These are phyloP conservation scores for Closterium sp. DNA, from an alignment of 139 green algal genomes.

Conservation along the genomic window DNA sequence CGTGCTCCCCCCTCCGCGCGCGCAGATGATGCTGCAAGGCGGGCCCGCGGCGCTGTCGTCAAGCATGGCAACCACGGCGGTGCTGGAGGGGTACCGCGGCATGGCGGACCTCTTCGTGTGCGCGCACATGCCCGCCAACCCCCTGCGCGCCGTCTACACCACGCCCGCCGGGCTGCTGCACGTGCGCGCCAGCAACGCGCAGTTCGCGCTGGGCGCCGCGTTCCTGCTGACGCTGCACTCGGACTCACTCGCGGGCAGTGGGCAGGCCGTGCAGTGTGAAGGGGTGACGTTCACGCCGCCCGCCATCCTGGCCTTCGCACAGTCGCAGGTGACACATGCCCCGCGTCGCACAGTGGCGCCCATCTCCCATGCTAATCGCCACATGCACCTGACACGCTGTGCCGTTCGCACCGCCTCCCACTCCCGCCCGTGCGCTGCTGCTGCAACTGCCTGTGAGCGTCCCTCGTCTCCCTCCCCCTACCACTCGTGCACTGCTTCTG, in stretches of 20 bases:
- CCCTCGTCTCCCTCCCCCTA: too few relatives aligned
- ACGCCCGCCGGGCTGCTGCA: slow-evolving; percentile 25
- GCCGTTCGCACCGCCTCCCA: too few relatives aligned
- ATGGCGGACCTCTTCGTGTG: slow-evolving; percentile 20
- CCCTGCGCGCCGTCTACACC: not conserved
- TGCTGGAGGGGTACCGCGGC: slow-evolving; percentile 12
- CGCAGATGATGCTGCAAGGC: not conserved
- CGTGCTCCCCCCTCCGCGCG: too few relatives aligned
- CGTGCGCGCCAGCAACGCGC: slow-evolving; percentile 27
- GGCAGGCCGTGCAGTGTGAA: not conserved
- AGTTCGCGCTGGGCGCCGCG: slow-evolving; percentile 8
- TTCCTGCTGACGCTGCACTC: slow-evolving; percentile 24
- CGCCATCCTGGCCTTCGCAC: slow-evolving; percentile 1
- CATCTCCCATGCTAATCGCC: not conserved
- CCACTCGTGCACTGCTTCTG: too few relatives aligned
- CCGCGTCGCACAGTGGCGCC: too few relatives aligned
- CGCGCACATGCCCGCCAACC: slow-evolving; percentile 8
- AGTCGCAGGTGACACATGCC: slow-evolving; percentile 7
- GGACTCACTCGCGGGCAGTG: slow-evolving; percentile 17
- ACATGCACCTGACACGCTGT: too few relatives aligned
- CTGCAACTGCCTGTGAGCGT: too few relatives aligned
- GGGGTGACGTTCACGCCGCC: not conserved
- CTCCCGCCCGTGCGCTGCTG: too few relatives aligned
- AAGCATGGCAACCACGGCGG: not conserved
- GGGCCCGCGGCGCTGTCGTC: not conserved